These are phyloP conservation scores for Pichia sp. DNA, from an alignment of 1,139 yeast species.

Conservation along the genomic window DNA sequence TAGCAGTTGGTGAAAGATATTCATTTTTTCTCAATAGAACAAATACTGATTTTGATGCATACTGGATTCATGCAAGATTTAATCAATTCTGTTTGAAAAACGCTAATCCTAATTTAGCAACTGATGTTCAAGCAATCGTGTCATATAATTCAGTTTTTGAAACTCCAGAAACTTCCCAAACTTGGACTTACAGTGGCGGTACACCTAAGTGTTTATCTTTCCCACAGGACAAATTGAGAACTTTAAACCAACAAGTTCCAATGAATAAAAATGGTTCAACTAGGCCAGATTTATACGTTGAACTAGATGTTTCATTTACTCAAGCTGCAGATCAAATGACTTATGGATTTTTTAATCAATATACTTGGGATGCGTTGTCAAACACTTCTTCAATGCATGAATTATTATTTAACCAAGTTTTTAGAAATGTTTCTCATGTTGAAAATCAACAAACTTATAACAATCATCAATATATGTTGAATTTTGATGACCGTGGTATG, in stretches of 20 bases:
- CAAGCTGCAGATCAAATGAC: constrained; percentile 14
- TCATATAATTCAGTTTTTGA: constrained; percentile 26
- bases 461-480: constrained; percentile 12
- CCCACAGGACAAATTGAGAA: constrained; percentile 28
- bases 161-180: constrained; percentile 11
- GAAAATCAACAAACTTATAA: constrained; percentile 6
- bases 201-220: constrained; percentile 31
- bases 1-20: constrained; percentile 67
- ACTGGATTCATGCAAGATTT: constrained; percentile 28
- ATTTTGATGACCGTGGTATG: constrained; percentile 16
- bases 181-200: constrained; percentile 31
- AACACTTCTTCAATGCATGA: constrained; percentile 16
- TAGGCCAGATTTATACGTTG: constrained; percentile 21
- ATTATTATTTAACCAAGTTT: constrained; percentile 9
- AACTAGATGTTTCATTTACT: constrained; percentile 23
- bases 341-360: constrained; percentile 14
- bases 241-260: constrained; percentile 24
- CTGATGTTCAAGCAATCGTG: constrained; percentile 33
- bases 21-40: constrained; percentile 55
- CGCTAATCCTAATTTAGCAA: constrained; percentile 30
- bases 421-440: constrained; percentile 3
- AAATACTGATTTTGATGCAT: constrained; percentile 12
- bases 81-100: constrained; percentile 34
- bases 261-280: constrained; percentile 20
- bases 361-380: constrained; percentile 10